Evolutionary conservation across 257 asterid species (phyloP), one percentile per base, ranked within the genome.

Genomic region (Plantago ovata): DNA sequence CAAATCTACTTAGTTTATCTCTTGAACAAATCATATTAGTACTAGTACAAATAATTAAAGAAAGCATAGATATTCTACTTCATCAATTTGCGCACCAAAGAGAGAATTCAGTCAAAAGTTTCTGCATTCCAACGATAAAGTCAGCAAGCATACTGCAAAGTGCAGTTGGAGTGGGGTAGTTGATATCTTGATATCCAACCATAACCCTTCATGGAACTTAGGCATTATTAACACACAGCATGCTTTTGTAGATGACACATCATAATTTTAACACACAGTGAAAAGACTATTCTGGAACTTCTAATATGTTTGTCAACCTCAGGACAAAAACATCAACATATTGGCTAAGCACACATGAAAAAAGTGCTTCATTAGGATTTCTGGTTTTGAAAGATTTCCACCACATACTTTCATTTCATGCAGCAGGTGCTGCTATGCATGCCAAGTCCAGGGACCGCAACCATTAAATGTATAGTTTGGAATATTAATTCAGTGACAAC

Each of bases 111-210:
- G 65, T 58, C 62, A 45, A 60, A 60, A 45, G 47, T 23, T 46
- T 45, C n/a, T 43, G 46, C 60, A 9, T 54, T 44, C 36, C 62
- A 54, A 43, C 33, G 23, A 53, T 40, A 32, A 41, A 60, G 56
- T 23, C 28, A 9, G 16, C 28, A 2, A 9, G 16, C 28, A 2
- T 48, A 20, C 55, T 51, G 52, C 22, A 55, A 32, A 46, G 48
- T 13, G 23, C 65, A 40, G 33, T 0, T 48, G 32, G 52, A 48
- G 79, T 61, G 75, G 70, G 73, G 69, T 61, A 23, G 75, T 64
- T 68, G 54, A 68, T 58, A 45, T 53, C 60, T 57, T 62, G 55
- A 64, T 47, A 69, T 56, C 58, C 24, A 43, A 56, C 65, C 65
- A 63, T 43, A 61, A 38, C 23, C 24, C 46, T 51, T 62, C 13